These are phyloP conservation scores for Rickenella mellea DNA, from an alignment of 768 basidiomycete species.

Conservation along the genomic window DNA sequence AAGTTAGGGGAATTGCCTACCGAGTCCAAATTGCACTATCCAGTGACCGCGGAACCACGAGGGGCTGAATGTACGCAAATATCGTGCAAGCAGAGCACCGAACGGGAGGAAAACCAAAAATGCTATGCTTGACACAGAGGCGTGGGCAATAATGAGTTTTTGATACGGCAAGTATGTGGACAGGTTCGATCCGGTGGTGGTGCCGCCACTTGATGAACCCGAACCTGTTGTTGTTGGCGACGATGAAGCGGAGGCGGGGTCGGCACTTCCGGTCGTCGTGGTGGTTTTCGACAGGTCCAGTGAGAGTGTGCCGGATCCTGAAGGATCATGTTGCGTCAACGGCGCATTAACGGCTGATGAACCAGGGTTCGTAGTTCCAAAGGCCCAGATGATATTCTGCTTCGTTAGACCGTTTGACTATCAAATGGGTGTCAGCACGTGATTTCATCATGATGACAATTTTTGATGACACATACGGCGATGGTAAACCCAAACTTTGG, in stretches of 20 bases:
- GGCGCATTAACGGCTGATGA: conserved; percentile 33
- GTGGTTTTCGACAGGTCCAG: conserved; percentile 40
- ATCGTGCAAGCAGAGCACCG: conserved; percentile 46
- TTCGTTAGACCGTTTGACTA: conserved; percentile 33
- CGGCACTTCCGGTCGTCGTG: conserved; percentile 12
- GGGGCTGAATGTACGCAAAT: conserved; percentile 36
- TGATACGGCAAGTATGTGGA: conserved; percentile 35
- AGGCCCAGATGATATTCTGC: conserved; percentile 51
- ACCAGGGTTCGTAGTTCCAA: conserved; percentile 38
- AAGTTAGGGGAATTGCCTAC: conserved; percentile 18
- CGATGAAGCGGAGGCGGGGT: conserved; percentile 12
- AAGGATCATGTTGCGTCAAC: conserved; percentile 32
- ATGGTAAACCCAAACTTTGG: conserved; percentile 43
- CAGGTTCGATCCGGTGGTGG: conserved; percentile 3
- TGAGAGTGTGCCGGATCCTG: conserved; percentile 26
- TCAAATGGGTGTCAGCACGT: too few species aligned
- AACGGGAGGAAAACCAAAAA: conserved; percentile 45
- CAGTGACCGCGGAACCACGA: conserved; percentile 48
- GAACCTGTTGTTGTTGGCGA: conserved; percentile 8
- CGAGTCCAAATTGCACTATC: conserved; percentile 37
- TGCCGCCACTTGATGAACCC: conserved; percentile 2
- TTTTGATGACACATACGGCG: conserved; percentile 24
- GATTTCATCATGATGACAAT: background rate
- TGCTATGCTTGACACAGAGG: conserved; percentile 36
- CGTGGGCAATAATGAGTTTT: conserved; percentile 46